A percentile compares a stretch with the other conserved stretches of the same genome.
Evolutionary conservation across 176 grass and related monocot species (phyloP).

Genomic region (Bonia amplexicaulis): DNA sequence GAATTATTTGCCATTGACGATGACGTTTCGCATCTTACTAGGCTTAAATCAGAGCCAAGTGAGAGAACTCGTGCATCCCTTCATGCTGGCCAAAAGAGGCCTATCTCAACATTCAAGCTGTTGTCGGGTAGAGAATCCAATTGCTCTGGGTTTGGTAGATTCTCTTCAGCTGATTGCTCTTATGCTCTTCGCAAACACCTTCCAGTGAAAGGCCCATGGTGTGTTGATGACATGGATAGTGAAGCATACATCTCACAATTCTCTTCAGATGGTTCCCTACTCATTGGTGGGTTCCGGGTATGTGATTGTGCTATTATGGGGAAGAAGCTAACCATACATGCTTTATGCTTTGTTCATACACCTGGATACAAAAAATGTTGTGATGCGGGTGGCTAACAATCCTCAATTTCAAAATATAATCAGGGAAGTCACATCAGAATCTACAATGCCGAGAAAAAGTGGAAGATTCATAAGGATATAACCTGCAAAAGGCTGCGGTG

Average conservation of each 20-base stretch:
- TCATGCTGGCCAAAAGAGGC: conserved; percentile 18
- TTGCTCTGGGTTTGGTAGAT: conserved; percentile 47
- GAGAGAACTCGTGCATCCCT: conserved; percentile 29
- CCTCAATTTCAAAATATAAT: conserved; percentile 3
- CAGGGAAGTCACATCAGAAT: conserved; percentile 67
- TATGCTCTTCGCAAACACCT: conserved; percentile 47
- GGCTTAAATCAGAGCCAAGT: conserved; percentile 52
- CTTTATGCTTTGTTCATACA: neutral
- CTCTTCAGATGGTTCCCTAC: conserved; percentile 66
- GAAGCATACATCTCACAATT: conserved; percentile 74
- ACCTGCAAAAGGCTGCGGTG: conserved; percentile 52
- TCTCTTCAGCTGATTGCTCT: conserved; percentile 56
- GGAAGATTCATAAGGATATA: conserved; percentile 63
- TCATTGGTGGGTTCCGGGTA: conserved; percentile 64
- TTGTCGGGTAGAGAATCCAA: conserved; percentile 64
- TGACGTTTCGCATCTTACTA: conserved; percentile 62
- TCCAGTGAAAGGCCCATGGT: conserved; percentile 43
- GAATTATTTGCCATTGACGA: conserved; percentile 47
- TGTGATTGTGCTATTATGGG: neutral
- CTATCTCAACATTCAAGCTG: conserved; percentile 50
- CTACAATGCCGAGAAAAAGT: conserved; percentile 57
- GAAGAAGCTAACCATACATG: neutral
- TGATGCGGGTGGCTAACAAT: conserved; percentile 1
- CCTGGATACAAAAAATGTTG: neutral
- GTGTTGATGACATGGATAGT: conserved; percentile 45